A percentile compares a stretch with the other conserved stretches of the same genome.
phyloP scores from a whole-genome alignment of 495 filamentous ascomycete genomes.

The Chlorociboria aeruginascens region DNA sequence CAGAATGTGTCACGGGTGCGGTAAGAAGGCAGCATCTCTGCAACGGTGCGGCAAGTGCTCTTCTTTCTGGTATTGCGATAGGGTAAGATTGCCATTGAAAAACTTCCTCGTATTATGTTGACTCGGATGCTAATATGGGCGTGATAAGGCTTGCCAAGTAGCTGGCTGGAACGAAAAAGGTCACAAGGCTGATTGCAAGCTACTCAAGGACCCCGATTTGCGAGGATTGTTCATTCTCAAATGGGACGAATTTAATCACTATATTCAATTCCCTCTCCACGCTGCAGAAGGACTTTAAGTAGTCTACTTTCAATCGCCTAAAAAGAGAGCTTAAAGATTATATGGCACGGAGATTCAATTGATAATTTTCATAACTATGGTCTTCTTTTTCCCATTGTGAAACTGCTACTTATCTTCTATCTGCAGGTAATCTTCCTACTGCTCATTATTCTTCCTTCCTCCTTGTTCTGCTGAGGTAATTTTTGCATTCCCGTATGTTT shows the following conservation, averaged over 20 bases:
- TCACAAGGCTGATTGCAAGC: constrained; percentile 25
- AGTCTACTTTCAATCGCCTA: too few relatives aligned
- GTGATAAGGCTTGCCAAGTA: constrained; percentile 16
- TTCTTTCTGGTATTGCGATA: constrained; percentile 23
- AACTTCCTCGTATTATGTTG: not conserved
- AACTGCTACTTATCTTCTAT: too few relatives aligned
- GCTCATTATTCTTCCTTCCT: too few relatives aligned
- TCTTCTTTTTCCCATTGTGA: too few relatives aligned
- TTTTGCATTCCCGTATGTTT: too few relatives aligned
- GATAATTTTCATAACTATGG: too few relatives aligned
- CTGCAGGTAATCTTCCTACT: too few relatives aligned
- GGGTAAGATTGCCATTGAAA: constrained; percentile 13
- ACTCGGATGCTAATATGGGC: constrained; percentile 14
- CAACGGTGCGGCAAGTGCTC: constrained; percentile 17
- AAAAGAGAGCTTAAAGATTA: too few relatives aligned
- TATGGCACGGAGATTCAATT: too few relatives aligned
- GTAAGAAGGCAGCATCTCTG: constrained; percentile 15
- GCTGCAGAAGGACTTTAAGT: too few relatives aligned
- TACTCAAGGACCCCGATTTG: constrained; percentile 24
- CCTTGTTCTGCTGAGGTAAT: too few relatives aligned
- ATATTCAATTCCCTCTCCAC: constrained; percentile 20
- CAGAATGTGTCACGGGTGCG: constrained; percentile 20
- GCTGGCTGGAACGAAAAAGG: constrained; percentile 24
- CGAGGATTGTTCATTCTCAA: constrained; percentile 19
- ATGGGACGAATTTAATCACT: constrained; percentile 23